Conservation (phyloP, 805 yeast species). For the Candida nemodendra region DNA sequence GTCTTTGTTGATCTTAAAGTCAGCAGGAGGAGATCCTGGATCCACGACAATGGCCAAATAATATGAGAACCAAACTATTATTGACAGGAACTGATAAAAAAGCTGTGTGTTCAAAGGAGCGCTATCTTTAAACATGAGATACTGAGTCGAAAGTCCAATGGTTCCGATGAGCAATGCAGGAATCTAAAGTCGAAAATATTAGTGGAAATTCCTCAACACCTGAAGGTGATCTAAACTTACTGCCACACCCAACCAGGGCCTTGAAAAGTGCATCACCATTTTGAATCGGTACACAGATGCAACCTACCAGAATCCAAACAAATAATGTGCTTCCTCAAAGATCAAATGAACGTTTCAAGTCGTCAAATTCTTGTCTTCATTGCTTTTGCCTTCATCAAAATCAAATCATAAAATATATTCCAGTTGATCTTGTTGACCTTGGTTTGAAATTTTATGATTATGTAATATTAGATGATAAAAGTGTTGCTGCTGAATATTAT, state of each 20-base stretch:
- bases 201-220: too few relatives aligned
- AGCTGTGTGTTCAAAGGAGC: constrained; percentile 3
- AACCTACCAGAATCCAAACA: too few relatives aligned
- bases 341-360: too few relatives aligned
- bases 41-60: constrained; percentile 57
- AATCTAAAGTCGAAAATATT: constrained; percentile 9
- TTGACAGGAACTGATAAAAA: constrained; percentile 70
- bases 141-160: constrained; percentile 10
- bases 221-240: constrained; percentile 13
- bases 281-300: neutral
- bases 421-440: too few relatives aligned
- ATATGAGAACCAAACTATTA: constrained; percentile 75
- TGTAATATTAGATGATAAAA: too few relatives aligned
- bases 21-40: constrained; percentile 68
- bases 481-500: too few relatives aligned
- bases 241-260: constrained; percentile 25
- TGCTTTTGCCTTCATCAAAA: too few relatives aligned
- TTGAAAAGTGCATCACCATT: constrained; percentile 18
- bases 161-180: constrained; percentile 12
- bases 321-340: too few relatives aligned
- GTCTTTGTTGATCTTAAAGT: constrained; percentile 36
- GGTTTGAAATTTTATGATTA: too few relatives aligned
- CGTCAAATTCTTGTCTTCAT: too few relatives aligned
- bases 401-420: too few relatives aligned
- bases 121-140: constrained; percentile 9